Evolutionary conservation across 2,329 filamentous ascomycete genomes (phyloP), one percentile per base, ranked within the genome.

Genomic region (Colletotrichum limetticola): DNA sequence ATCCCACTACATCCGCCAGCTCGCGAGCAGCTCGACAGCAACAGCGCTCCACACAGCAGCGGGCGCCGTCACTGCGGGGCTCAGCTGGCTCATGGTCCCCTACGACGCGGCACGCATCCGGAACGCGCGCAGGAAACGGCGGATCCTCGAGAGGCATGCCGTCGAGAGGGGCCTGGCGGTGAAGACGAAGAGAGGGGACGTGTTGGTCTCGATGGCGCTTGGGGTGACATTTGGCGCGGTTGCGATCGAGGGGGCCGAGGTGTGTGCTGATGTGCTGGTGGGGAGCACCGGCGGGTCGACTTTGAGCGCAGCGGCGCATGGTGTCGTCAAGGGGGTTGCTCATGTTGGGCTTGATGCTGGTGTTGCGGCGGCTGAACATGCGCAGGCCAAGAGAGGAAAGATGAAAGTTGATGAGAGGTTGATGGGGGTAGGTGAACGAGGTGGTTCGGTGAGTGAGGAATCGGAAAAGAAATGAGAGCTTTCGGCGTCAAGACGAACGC

Each of bases 1-100:
- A 22, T 82, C 84, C 74, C 83, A 85, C 74, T 85, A 85, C 58
- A 84, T 83, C 5, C 81, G 84, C 19, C 80, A 83, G 3, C 80
- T 85, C 8, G 79, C 83, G 0, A 80, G 82, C 14, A 82, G 82
- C 46, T 82, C 83, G 5, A 85, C 83, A 0, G 66, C 60, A 4
- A 60, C 70, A 14, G 66, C 61, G 7, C 26, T 82, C 79, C 5
- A 84, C 82, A n/a, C 82, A 1, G 79, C 81, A 1, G 79, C 85
- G 7, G 84, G 83, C 1, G 78, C 84, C 2, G 83, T 79, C 1
- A 75, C 85, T 59, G 79, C 82, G 9, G 66, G 60, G 19, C 60
- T 65, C 19, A 65, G 59, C 22, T 64, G 60, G 66, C 46, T 55
- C 35, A 26, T 60, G 60, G 30, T 52, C 8, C 42, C 59, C 12